These are phyloP conservation scores for Cornus kousa DNA, from an alignment of 148 eudicot genomes.

Conservation along the genomic window DNA sequence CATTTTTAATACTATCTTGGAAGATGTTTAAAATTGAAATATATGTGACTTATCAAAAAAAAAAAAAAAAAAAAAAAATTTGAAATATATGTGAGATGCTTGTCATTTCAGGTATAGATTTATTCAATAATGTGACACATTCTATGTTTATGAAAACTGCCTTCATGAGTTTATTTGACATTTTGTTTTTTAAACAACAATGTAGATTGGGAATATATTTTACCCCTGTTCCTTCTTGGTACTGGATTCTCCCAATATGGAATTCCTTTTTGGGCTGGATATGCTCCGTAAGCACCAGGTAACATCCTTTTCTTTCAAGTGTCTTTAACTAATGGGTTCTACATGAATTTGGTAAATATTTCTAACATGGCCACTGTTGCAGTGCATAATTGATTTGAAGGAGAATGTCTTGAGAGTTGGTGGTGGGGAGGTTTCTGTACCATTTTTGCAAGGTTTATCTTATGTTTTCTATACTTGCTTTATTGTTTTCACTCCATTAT, in stretches of 20 bases:
- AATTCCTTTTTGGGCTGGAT: constrained; percentile 94
- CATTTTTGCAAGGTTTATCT: constrained; percentile 70
- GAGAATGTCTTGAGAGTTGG: constrained; percentile 92
- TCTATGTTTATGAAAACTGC: neutral
- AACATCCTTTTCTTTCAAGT: constrained; percentile 8
- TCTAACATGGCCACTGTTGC: constrained; percentile 19
- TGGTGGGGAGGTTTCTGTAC: constrained; percentile 97
- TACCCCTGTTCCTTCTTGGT: constrained; percentile 93
- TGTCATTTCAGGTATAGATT: neutral
- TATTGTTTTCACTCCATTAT: neutral
- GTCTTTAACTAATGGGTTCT: neutral
- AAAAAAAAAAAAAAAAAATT: too few relatives aligned
- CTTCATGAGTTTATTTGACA: neutral
- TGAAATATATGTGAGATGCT: neutral
- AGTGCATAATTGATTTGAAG: constrained; percentile 97
- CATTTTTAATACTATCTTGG: neutral
- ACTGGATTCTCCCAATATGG: constrained; percentile 96
- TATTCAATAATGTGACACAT: constrained; percentile 14
- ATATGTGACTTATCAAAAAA: too few relatives aligned
- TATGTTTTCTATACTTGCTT: neutral
- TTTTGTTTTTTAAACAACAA: constrained; percentile 7
- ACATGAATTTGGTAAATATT: neutral
- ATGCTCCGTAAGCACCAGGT: constrained; percentile 99
- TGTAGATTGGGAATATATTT: constrained; percentile 85
- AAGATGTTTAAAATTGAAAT: neutral